Base-by-base conservation (phyloP, 192 early-diverging fungal genomes). In the Backusella liffmaniae region DNA sequence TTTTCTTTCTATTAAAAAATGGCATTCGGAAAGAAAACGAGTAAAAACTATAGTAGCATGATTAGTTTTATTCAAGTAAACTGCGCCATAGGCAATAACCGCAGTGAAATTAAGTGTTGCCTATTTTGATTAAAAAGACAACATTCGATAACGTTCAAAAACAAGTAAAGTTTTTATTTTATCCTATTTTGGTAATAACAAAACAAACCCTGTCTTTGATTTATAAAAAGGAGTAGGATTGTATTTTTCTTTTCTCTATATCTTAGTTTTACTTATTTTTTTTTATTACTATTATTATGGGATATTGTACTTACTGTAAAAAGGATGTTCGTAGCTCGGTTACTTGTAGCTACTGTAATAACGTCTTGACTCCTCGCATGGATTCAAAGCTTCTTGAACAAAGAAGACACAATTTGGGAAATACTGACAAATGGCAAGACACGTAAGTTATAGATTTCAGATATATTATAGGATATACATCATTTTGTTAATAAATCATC, bases 231-330 rank as follows among this genome's bases (percentile, higher is more conserved):
- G 56, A 56, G n/a, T 9, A 56, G 6, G 1, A 1, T 56, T 56
- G 53, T 23, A 3, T 23, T 56, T 56, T 56, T 56, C 49, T 53
- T 56, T 56, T 56, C 21, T 56, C 21, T 56, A 23, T 2, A 9
- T 8, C 21, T n/a, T 21, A 21, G 8, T 56, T 29, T 29, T 62
- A 62, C 7, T 62, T 4, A 8, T 13, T 13, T 29, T 62, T 62
- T 21, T 23, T 21, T 21, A 9, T 9, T 62, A 62, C 26, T 29
- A 10, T 29, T 62, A 62, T 12, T 62, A 71, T 71, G 70, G 41
- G 70, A 32, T 71, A 46, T 15, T 71, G 70, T 71, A 49, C 29
- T 30, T 49, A 71, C 29, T 71, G 70, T 71, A 71, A 46, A 29
- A 71, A 71, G 39, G 29, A 71, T 23, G 70, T 71, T 7, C 46